Evolutionary conservation across 1,139 yeast genomes (phyloP).

Genomic region (Debaryomyces nepalensis): DNA sequence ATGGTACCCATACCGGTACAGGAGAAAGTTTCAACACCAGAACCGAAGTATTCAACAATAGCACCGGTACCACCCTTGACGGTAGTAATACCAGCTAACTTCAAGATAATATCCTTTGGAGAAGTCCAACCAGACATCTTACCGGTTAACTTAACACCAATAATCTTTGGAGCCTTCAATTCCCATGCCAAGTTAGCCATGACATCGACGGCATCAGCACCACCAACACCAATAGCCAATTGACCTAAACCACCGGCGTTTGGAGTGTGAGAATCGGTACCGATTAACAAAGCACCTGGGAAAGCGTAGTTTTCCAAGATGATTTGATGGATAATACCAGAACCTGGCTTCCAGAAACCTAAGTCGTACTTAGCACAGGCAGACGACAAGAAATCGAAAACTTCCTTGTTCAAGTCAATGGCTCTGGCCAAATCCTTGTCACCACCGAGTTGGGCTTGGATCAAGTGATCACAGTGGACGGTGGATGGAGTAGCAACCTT

Average conservation of each 20-base stretch:
- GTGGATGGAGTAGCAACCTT: constrained; percentile 95
- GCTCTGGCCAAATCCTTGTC: constrained; percentile 93
- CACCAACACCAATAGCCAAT: constrained; percentile 99
- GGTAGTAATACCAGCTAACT: constrained; percentile 95
- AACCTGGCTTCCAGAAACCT: constrained; percentile 99
- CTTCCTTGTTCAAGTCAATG: constrained; percentile 92
- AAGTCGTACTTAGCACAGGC: constrained; percentile 97
- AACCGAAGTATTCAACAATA: constrained; percentile 94
- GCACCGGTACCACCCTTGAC: constrained; percentile 99
- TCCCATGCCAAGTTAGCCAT: constrained; percentile 97
- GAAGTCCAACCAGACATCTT: constrained; percentile 97
- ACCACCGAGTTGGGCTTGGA: constrained; percentile 97
- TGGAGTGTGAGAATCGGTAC: constrained; percentile 99
- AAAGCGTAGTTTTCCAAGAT: constrained; percentile 96
- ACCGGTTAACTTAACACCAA: constrained; percentile 98
- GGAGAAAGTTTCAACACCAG: constrained; percentile 93
- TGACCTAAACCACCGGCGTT: constrained; percentile 99
- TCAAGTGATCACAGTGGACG: constrained; percentile 98
- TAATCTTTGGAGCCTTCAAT: constrained; percentile 95
- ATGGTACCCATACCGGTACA: constrained; percentile 99
- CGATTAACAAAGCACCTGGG: constrained; percentile 97
- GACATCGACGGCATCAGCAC: constrained; percentile 99
- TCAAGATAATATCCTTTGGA: constrained; percentile 96
- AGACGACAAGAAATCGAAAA: constrained; percentile 89
- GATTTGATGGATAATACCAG: constrained; percentile 98